Base-by-base conservation (phyloP, 176 grass and related monocot species). In the barley (Hordeum vulgare) region DNA sequence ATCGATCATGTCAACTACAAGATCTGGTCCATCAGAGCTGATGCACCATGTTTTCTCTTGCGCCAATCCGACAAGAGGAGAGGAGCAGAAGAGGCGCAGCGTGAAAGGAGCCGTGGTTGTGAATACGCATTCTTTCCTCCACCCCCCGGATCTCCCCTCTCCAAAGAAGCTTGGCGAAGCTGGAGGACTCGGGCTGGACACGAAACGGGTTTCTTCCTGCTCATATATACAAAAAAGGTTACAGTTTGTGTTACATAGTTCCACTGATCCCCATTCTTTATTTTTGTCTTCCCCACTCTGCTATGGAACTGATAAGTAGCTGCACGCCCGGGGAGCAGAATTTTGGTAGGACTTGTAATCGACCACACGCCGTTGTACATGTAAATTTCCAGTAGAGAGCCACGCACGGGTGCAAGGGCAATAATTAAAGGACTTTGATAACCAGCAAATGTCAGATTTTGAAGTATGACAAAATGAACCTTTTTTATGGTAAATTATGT, bases 261-360 rank as follows among this genome's bases (percentile, higher is more conserved):
- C 12, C 61, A 77, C 72, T 61, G 57, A 82, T 85, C 78, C 35
- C 12, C 71, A 77, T 87, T 87, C 29, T 78, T 88, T 85, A 44
- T 76, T 78, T 70, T 86, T 56, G 4, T 71, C 33, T 63, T 40
- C 64, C 71, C 41, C 66, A 8, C 63, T 39, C 73, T 79, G 66
- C 66, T 47, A 66, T 35, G 42, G 9, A 28, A 80, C n/a, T 44
- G 35, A 14, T 44, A 70, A 65, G 31, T 59, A 63, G 80, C 44
- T 79, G 63, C 67, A 79, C 37, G 28, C 49, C 72, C 27, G 45
- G 61, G 66, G n/a, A 79, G 66, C 74, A 49, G 39, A 83, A 83
- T 90, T 90, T 90, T 86, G 79, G 84, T 86, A 90, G 84, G 59
- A 34, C 23, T 36, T 45, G 15, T 66, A 27, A 83, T 58, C 66